Conservation (phyloP, 805 yeast genomes). For the Wickerhamiella brachini region DNA sequence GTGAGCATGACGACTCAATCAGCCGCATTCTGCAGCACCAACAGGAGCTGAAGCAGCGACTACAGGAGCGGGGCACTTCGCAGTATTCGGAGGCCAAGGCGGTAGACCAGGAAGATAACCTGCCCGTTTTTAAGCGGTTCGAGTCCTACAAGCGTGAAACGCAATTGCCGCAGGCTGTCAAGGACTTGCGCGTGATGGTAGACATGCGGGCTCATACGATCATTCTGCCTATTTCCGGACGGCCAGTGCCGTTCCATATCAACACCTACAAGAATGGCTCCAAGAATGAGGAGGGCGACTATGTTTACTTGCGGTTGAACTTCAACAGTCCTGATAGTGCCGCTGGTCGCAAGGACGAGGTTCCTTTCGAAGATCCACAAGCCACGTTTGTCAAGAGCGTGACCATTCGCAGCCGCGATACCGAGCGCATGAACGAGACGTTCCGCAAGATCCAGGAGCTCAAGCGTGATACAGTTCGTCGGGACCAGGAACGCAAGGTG, state of each 20-base stretch:
- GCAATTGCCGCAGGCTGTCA: conserved; percentile 73
- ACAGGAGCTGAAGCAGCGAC: conserved; percentile 63
- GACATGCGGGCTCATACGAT: conserved; percentile 82
- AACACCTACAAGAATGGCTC: conserved; percentile 89
- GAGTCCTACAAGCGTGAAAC: conserved; percentile 90
- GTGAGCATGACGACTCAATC: conserved; percentile 46
- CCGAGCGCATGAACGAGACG: conserved; percentile 80
- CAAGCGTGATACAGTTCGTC: conserved; percentile 80
- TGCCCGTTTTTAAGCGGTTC: conserved; percentile 72
- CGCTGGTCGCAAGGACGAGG: conserved; percentile 52
- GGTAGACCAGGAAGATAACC: conserved; percentile 9
- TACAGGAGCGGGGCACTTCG: conserved; percentile 76
- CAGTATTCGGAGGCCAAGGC: conserved; percentile 10
- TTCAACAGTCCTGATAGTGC: conserved; percentile 91
- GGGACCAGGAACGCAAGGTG: conserved; percentile 82
- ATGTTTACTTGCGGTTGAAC: conserved; percentile 76
- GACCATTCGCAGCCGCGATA: conserved; percentile 79
- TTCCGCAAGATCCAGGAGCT: conserved; percentile 81
- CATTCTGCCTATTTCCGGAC: conserved; percentile 79
- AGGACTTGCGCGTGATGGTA: conserved; percentile 74
- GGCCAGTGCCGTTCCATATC: conserved; percentile 97
- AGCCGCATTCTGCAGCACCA: conserved; percentile 74
- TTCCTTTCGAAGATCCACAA: conserved; percentile 84
- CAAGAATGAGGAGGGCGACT: conserved; percentile 92
- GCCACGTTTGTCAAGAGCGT: conserved; percentile 78